A percentile compares a stretch with the other conserved stretches of the same genome.
These are phyloP conservation scores for Lichtheimia ornata DNA, from an alignment of 371 early-diverging fungal genomes.

Conservation along the genomic window DNA sequence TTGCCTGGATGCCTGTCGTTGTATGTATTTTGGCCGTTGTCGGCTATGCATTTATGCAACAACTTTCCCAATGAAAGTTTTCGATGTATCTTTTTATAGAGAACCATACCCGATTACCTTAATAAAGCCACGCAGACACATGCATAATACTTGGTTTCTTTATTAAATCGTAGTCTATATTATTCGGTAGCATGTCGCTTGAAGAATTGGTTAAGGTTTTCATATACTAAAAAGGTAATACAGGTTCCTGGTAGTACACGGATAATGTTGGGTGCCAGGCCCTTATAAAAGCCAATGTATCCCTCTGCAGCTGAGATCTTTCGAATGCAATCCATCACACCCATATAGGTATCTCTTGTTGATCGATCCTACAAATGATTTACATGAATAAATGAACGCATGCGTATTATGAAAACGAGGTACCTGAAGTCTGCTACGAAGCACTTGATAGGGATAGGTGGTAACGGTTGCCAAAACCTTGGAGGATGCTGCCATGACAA, in stretches of 20 bases:
- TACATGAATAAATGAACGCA: neutral
- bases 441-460: constrained; percentile 96
- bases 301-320: constrained; percentile 81
- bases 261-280: constrained; percentile 85
- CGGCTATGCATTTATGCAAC: constrained; percentile 20
- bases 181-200: constrained; percentile 52
- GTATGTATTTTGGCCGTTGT: constrained; percentile 34
- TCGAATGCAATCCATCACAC: constrained; percentile 71
- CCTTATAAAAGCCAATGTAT: constrained; percentile 91
- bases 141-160: neutral
- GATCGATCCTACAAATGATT: constrained; percentile 27
- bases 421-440: constrained; percentile 82
- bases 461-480: constrained; percentile 85
- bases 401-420: constrained; percentile 25
- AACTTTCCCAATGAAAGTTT: neutral
- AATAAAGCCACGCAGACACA: no score
- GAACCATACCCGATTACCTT: no score
- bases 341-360: constrained; percentile 56
- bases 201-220: constrained; percentile 76
- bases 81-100: no score
- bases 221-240: constrained; percentile 95
- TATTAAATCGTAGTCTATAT: neutral
- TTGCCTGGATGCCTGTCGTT: constrained; percentile 26
- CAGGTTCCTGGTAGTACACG: constrained; percentile 95
- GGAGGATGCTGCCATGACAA: constrained; percentile 84